Evolutionary conservation across 345 rosid genomes (phyloP).

Genomic region (Syzygium grande): DNA sequence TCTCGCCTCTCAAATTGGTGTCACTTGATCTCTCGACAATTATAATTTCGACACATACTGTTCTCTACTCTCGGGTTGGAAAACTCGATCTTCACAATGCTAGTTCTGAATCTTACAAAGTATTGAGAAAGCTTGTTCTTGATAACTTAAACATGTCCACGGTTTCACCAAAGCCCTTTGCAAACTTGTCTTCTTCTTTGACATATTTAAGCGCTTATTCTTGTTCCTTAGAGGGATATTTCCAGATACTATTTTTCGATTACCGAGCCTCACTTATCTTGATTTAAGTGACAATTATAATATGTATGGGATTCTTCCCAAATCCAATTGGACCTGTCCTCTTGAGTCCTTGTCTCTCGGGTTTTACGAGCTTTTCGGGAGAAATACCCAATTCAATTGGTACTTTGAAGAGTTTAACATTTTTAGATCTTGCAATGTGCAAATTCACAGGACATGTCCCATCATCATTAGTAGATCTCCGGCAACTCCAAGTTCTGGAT

Average conservation of each 20-base stretch:
- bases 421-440: not conserved
- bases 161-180: not conserved
- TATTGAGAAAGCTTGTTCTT: not conserved
- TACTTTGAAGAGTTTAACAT: rapidly evolving
- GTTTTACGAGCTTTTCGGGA: rapidly evolving
- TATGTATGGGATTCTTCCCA: not conserved
- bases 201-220: rapidly evolving
- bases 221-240: not conserved
- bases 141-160: rapidly evolving
- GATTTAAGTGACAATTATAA: rapidly evolving
- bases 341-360: rapidly evolving
- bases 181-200: not conserved
- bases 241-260: not conserved
- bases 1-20: not conserved
- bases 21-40: not conserved
- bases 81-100: not conserved
- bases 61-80: not conserved
- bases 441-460: no score
- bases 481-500: no score
- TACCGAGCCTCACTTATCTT: no score
- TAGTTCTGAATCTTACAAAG: rapidly evolving
- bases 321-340: not conserved
- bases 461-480: no score
- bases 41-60: rapidly evolving
- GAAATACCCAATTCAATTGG: not conserved